phyloP scores from a whole-genome alignment of 2,329 filamentous ascomycete species.

The Penicillium brevicompactum region DNA sequence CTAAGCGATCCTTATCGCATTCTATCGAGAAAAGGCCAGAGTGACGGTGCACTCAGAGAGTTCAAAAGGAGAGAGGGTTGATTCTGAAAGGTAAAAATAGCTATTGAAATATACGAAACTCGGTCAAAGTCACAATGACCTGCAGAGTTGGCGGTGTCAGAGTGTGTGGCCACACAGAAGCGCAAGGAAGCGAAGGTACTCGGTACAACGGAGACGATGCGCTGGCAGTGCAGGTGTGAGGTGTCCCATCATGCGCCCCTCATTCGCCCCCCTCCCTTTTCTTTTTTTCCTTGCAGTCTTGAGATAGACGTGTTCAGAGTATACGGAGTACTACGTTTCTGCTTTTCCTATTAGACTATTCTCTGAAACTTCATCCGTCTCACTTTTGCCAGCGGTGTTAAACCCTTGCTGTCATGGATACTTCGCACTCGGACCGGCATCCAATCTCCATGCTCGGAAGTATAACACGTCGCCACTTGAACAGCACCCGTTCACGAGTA shows the following conservation, averaged over 20 bases:
- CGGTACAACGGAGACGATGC: constrained; percentile 26
- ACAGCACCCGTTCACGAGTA: not conserved
- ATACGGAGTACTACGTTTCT: not conserved
- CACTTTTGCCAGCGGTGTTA: no score
- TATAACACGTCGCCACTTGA: no score
- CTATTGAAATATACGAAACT: not conserved
- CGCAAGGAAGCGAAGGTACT: constrained; percentile 11
- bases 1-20: constrained; percentile 45
- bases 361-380: no score
- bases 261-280: constrained; percentile 30
- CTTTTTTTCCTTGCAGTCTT: not conserved
- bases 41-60: constrained; percentile 16
- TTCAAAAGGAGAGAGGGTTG: constrained; percentile 1
- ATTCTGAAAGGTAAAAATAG: constrained; percentile 6
- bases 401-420: no score
- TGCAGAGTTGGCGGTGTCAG: not conserved
- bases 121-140: constrained; percentile 1
- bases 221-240: constrained; percentile 37
- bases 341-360: not conserved
- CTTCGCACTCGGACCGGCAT: no score
- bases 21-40: constrained; percentile 27
- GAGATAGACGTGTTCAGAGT: constrained; percentile 1
- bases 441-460: no score
- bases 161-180: not conserved
- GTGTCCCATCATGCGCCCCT: constrained; percentile 22